Conservation (phyloP, 169 alveolate species). For the Plasmodium coatneyi region DNA sequence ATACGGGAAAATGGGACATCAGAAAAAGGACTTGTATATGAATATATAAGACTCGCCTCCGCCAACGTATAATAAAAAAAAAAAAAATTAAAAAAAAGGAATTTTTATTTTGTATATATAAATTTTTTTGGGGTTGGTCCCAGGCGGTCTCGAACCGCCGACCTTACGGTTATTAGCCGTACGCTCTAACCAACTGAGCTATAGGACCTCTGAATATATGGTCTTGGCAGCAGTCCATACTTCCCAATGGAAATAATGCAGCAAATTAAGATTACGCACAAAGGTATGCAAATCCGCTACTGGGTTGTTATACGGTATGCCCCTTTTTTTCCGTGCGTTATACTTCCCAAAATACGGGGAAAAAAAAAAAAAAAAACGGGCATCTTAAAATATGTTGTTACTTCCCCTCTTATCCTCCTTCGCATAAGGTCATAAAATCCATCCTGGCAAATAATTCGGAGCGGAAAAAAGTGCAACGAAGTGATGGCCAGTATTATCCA, state of each 20-base stretch:
- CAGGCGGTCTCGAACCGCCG: constrained; percentile 99
- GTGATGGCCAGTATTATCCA: neutral
- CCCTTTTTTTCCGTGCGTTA: neutral
- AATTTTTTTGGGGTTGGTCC: constrained; percentile 85
- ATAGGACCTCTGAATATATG: constrained; percentile 85
- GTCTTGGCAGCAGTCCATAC: neutral
- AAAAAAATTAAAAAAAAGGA: too few species aligned
- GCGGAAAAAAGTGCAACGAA: neutral
- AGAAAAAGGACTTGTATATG: neutral
- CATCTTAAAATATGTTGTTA: neutral
- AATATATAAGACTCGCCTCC: neutral
- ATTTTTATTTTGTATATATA: neutral
- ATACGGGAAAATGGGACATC: neutral
- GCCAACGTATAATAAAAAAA: too few species aligned
- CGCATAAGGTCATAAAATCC: neutral
- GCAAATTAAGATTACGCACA: neutral
- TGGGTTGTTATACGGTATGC: neutral
- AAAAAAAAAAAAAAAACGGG: neutral
- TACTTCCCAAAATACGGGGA: neutral
- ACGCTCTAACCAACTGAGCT: constrained; percentile 98
- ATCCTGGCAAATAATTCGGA: neutral
- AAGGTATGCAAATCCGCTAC: neutral
- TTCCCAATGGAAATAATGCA: neutral
- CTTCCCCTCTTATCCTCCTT: neutral
- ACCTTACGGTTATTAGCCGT: constrained; percentile 98